Percentiles rank a stretch among this genome's conserved stretches.
Conservation (phyloP, 345 rosid genomes). For the Brassica incana region DNA sequence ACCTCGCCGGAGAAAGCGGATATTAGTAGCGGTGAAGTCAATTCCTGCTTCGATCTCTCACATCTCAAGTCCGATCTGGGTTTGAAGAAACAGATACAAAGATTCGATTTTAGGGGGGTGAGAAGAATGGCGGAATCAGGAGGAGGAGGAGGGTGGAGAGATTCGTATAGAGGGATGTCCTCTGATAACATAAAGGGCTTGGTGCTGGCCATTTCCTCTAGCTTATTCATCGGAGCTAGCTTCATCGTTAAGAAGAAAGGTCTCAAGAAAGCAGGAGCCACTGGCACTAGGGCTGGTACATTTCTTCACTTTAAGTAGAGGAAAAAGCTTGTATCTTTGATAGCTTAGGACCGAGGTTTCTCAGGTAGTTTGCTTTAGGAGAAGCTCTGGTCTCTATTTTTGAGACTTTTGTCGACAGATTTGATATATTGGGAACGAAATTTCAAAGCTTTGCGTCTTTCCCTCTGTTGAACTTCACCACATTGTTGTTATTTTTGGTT, state of each 20-base stretch:
- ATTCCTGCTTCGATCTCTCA: slow-evolving; percentile 2
- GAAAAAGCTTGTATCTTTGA: background rate
- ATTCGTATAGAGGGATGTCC: slow-evolving; percentile 67
- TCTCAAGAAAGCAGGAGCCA: slow-evolving; percentile 64
- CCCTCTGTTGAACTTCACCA: background rate
- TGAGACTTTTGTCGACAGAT: no score
- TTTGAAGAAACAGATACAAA: background rate
- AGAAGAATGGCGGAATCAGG: slow-evolving; percentile 33
- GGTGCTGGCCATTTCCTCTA: slow-evolving; percentile 77
- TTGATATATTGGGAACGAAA: background rate
- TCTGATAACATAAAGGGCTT: slow-evolving; percentile 84
- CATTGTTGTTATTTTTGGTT: slow-evolving; percentile 8
- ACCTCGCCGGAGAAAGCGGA: background rate
- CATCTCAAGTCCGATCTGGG: background rate
- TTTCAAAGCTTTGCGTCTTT: background rate
- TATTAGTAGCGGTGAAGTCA: background rate
- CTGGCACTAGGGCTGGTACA: slow-evolving; percentile 81
- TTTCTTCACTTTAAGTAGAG: background rate
- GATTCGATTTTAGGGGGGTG: background rate
- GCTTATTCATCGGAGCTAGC: slow-evolving; percentile 82
- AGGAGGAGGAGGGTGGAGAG: slow-evolving; percentile 45
- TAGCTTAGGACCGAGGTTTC: background rate
- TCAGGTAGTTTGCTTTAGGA: no score
- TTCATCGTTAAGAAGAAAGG: slow-evolving; percentile 93
- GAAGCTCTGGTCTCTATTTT: no score